Conservation (phyloP, 2,329 filamentous ascomycete genomes). For the Xylaria digitata region DNA sequence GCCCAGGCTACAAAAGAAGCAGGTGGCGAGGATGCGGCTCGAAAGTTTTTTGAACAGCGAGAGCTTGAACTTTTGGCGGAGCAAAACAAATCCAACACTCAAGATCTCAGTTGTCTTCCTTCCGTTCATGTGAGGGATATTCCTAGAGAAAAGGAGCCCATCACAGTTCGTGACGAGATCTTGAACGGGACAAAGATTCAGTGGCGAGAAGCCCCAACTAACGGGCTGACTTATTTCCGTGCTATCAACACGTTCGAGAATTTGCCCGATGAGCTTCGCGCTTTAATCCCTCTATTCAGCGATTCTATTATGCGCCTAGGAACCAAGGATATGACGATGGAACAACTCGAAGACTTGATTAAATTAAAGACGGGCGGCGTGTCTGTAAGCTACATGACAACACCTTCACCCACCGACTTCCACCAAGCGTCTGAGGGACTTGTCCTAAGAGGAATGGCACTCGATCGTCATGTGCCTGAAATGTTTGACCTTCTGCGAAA, state of each 20-base stretch:
- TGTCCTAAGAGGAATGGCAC: conserved; percentile 83
- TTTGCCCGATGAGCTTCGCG: conserved; percentile 84
- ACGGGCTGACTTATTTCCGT: conserved; percentile 95
- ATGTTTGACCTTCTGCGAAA: conserved; percentile 90
- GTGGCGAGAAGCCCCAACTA: conserved; percentile 93
- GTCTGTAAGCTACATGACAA: conserved; percentile 84
- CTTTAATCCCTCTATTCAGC: conserved; percentile 88
- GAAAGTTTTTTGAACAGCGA: conserved; percentile 76
- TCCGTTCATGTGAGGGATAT: conserved; percentile 92
- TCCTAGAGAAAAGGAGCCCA: conserved; percentile 75
- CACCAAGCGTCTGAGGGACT: conserved; percentile 81
- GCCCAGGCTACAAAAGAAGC: conserved; percentile 74
- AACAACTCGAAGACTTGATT: conserved; percentile 93
- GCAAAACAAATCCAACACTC: conserved; percentile 84
- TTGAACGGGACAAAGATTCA: conserved; percentile 77
- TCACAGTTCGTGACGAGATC: conserved; percentile 71
- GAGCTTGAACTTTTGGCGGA: conserved; percentile 84
- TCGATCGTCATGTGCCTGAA: conserved; percentile 88
- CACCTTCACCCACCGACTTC: conserved; percentile 79
- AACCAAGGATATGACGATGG: conserved; percentile 88
- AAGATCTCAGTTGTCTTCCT: conserved; percentile 88
- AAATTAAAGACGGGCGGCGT: conserved; percentile 96
- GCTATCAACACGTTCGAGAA: conserved; percentile 83
- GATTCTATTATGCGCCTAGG: conserved; percentile 94
- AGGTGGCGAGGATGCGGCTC: conserved; percentile 77